Evolutionary conservation across 1,139 yeast species (phyloP).

Genomic region (Saccharomyces hybrid): DNA sequence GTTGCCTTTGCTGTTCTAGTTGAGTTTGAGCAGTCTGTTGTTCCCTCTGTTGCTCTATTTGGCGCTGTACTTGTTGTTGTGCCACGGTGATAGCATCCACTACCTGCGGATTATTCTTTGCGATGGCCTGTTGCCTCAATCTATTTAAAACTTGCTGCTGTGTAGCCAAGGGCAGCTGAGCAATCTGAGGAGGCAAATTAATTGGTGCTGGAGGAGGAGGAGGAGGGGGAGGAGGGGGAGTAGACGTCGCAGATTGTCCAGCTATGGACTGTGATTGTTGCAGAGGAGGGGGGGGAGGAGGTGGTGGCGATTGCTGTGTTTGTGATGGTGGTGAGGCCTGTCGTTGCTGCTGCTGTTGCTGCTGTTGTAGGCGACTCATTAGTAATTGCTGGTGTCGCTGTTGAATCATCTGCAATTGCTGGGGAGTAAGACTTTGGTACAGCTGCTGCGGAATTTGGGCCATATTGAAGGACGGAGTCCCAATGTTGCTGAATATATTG

Average conservation of each 20-base stretch:
- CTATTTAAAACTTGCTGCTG: conserved; percentile 28
- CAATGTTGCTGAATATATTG: conserved; percentile 26
- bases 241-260: conserved; percentile 15
- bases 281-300: conserved; percentile 1
- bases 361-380: conserved; percentile 25
- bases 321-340: conserved; percentile 3
- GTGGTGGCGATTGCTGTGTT: neutral
- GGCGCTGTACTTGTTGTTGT: conserved; percentile 31
- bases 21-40: conserved; percentile 26
- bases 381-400: conserved; percentile 31
- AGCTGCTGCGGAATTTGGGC: conserved; percentile 32
- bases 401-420: conserved; percentile 33
- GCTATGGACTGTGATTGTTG: conserved; percentile 13
- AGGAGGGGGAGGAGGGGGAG: conserved; percentile 5
- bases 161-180: conserved; percentile 28
- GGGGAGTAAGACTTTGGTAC: conserved; percentile 28
- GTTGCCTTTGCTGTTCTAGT: conserved; percentile 7
- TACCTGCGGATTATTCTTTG: conserved; percentile 28
- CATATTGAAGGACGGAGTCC: conserved; percentile 31
- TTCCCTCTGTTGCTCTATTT: conserved; percentile 30
- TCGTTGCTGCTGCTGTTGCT: conserved; percentile 14
- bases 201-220: conserved; percentile 16
- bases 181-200: conserved; percentile 31
- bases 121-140: conserved; percentile 30
- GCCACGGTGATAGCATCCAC: conserved; percentile 36